Conservation (phyloP, 2,329 filamentous ascomycete species). For the Phyllosticta capitalensis region DNA sequence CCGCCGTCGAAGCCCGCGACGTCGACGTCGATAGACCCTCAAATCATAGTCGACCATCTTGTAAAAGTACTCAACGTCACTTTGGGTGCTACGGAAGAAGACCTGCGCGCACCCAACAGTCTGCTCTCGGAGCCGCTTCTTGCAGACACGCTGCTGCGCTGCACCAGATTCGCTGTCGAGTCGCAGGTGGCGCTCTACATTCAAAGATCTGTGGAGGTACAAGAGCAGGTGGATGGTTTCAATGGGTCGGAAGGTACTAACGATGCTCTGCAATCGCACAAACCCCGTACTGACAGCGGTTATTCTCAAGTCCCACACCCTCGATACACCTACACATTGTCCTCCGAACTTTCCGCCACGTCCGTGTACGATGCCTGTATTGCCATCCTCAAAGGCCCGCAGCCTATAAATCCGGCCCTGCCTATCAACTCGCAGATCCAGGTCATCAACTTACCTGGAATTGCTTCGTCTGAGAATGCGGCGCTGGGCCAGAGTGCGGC, state of each 20-base stretch:
- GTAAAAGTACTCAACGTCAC: conserved; percentile 39
- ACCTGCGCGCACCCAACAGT: conserved; percentile 73
- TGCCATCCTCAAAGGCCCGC: conserved; percentile 79
- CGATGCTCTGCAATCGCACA: conserved; percentile 22
- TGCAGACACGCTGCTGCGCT: conserved; percentile 75
- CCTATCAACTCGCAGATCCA: conserved; percentile 84
- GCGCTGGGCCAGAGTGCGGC: conserved; percentile 61
- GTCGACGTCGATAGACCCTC: conserved; percentile 35
- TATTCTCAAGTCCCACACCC: conserved; percentile 23
- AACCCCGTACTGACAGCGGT: background rate
- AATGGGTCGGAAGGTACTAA: conserved; percentile 24
- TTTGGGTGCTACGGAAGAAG: conserved; percentile 50
- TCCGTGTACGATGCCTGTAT: conserved; percentile 76
- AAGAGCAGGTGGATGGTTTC: conserved; percentile 19
- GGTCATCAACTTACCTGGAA: conserved; percentile 82
- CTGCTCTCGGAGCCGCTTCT: conserved; percentile 65
- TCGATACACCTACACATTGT: conserved; percentile 66
- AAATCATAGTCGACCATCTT: conserved; percentile 40
- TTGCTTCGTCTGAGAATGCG: conserved; percentile 57
- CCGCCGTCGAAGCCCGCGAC: conserved; percentile 18
- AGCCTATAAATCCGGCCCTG: conserved; percentile 73
- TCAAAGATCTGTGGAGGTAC: conserved; percentile 56
- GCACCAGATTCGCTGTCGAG: conserved; percentile 81
- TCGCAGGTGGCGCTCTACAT: conserved; percentile 82
- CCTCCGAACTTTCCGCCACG: conserved; percentile 70